Evolutionary conservation across 2,329 filamentous ascomycete species (phyloP), one percentile per base, ranked within the genome.

Genomic region (Cladophialophora immunda): DNA sequence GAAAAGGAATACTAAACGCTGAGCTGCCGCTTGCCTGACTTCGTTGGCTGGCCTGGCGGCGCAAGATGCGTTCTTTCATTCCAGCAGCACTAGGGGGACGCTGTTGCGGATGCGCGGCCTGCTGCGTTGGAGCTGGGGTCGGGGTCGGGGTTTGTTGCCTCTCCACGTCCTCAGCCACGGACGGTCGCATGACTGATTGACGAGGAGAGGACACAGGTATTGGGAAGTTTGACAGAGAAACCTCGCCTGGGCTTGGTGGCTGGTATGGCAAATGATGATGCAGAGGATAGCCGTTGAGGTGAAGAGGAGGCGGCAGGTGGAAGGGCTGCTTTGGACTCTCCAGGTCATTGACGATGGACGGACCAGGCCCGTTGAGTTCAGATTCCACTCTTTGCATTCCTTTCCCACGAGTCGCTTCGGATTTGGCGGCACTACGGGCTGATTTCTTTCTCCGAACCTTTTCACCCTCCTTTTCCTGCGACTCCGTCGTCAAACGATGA

Each of bases 1-100:
- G 70, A 38, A 53, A 62, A 19, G 70, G 70, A 56, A 72, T 72
- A 62, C 70, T 71, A 56, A 69, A 70, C 32, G 50, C 59, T 9
- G 68, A 70, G 30, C 58, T 36, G 53, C 60, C 69, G 56, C 66
- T 69, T 5, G 66, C 50, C 59, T 70, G 64, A 22, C 68, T 70
- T 30, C 54, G 55, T 30, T 52, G 56, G 27, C 68, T 70, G 6
- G 68, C 58, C 32, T 58, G 63, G 11, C 68, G 59, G n/a, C 61
- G 56, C 30, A 67, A 29, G n/a, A 62, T 45, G 22, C 68, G 65
- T 36, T 61, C 58, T 54, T 53, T 61, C 45, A 61, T 53, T n/a
- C 45, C 54, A 38, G 47, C 56, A 19, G 34, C 52, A 32, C 60
- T 70, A 29, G 27, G 56, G 11, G 61, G 58, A 4, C 57, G 57